Conservation (phyloP, 306 rosid genomes). For the Senna siamea region DNA sequence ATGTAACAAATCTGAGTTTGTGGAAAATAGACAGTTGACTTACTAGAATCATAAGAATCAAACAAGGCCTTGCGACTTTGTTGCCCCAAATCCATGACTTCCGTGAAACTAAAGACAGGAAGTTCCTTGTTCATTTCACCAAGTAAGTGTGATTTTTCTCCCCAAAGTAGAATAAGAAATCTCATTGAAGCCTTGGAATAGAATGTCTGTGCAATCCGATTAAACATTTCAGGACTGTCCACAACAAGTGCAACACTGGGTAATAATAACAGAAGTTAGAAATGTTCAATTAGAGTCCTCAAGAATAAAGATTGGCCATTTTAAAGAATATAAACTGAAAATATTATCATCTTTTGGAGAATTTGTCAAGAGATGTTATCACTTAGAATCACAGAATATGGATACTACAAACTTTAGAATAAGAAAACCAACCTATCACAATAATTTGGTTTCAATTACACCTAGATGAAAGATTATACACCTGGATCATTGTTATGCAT, state of each 20-base stretch:
- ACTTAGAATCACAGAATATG: conserved; percentile 23
- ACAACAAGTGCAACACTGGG: conserved; percentile 83
- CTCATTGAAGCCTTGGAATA: conserved; percentile 60
- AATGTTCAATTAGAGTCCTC: conserved; percentile 12
- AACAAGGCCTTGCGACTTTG: conserved; percentile 57
- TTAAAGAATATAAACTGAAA: conserved; percentile 20
- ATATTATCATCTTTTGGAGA: background rate
- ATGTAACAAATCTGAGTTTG: background rate
- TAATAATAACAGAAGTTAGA: conserved; percentile 37
- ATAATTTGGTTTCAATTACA: conserved; percentile 2
- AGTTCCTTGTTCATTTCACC: conserved; percentile 47
- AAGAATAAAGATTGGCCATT: conserved; percentile 27
- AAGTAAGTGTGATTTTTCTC: conserved; percentile 70
- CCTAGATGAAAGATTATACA: conserved; percentile 1
- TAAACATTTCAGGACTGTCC: conserved; percentile 82
- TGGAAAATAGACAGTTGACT: conserved; percentile 43
- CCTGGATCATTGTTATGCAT: background rate
- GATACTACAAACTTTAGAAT: conserved; percentile 5
- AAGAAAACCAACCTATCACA: conserved; percentile 18
- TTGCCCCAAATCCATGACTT: conserved; percentile 67
- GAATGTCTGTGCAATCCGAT: conserved; percentile 66
- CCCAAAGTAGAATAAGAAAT: conserved; percentile 91
- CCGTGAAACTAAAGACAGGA: conserved; percentile 64
- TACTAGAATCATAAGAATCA: conserved; percentile 61
- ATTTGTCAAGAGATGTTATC: background rate